Base-by-base conservation (phyloP, 2,329 filamentous ascomycete genomes). In the Aspergillus quadrilineatus region DNA sequence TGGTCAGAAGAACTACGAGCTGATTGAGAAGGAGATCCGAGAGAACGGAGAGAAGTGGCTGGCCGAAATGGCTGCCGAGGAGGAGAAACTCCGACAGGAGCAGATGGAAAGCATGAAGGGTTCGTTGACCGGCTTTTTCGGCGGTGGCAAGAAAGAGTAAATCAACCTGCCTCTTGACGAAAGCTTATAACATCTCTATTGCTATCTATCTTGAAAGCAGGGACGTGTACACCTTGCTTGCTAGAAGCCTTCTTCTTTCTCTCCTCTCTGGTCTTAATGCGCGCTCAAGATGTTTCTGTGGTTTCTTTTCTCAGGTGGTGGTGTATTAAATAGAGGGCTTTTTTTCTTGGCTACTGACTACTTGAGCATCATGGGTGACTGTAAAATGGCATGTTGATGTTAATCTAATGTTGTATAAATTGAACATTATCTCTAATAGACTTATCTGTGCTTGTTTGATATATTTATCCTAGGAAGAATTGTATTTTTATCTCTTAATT, bases 1-100 rank as follows among this genome's bases (percentile, higher is more conserved):
- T 49, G 94, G 94, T 34, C 89, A 92, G 77, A 88, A 88, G 73
- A 89, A 92, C 75, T 99, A 97, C 76, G 85, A 96, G 79, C 77
- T 87, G 65, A 82, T 97, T 60, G 93, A 97, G 75, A 88, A 87
- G 76, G 89, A 96, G 78, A 96, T 99, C 66, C 84, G 89, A 46
- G 89, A 95, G 74, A 94, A 97, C 71, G 94, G 92, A 51, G 91
- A 93, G 73, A 91, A 93, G 78, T 97, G 92, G 90, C 81, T 99
- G 65, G 92, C 92, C 80, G 93, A 97, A 75, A 92, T 96, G 81
- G 89, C 89, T 43, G 87, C 87, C 48, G 85, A 90, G 71, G 88
- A 92, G 79, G 93, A 97, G 80, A 92, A 91, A 80, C 82, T 87
- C 61, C 89, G 92, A 74, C 89, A 96, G 69, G 92, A 96, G 76